These are phyloP conservation scores for Penicillium odoratum DNA, from an alignment of 495 filamentous ascomycete species.

Conservation along the genomic window DNA sequence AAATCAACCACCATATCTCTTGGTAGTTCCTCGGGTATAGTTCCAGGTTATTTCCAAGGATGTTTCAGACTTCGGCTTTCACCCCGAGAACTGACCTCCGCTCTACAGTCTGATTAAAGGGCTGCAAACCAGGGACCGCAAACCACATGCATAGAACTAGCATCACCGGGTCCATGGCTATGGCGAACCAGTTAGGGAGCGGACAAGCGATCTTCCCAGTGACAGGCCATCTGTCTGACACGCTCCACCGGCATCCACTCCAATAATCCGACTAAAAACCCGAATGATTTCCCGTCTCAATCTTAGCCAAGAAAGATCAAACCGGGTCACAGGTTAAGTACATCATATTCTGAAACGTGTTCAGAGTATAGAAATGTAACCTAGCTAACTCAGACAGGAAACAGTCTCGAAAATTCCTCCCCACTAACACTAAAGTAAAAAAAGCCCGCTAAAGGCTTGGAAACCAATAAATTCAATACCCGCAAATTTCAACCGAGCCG, in stretches of 20 bases:
- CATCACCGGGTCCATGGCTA: constrained; percentile 7
- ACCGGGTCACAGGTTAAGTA: no score
- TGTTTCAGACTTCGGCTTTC: constrained; percentile 3
- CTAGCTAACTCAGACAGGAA: constrained; percentile 1
- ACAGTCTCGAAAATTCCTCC: constrained; percentile 3
- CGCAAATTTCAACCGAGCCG: background rate
- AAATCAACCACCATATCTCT: background rate
- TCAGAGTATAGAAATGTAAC: background rate
- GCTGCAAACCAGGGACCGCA: background rate
- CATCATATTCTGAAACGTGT: background rate
- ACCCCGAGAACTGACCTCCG: background rate
- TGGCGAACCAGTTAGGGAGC: constrained; percentile 1
- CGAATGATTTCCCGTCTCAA: background rate
- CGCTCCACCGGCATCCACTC: constrained; percentile 8
- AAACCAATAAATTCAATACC: background rate
- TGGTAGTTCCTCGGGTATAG: background rate
- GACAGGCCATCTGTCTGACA: constrained; percentile 3
- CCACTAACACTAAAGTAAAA: background rate
- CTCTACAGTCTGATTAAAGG: constrained; percentile 2
- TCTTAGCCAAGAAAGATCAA: no score
- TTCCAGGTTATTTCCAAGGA: background rate
- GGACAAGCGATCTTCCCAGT: constrained; percentile 3
- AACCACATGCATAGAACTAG: background rate
- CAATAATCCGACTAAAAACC: background rate
- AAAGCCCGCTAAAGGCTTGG: background rate